These are phyloP conservation scores for Tetrahymena borealis DNA, from an alignment of 73 alveolate species.

Conservation along the genomic window DNA sequence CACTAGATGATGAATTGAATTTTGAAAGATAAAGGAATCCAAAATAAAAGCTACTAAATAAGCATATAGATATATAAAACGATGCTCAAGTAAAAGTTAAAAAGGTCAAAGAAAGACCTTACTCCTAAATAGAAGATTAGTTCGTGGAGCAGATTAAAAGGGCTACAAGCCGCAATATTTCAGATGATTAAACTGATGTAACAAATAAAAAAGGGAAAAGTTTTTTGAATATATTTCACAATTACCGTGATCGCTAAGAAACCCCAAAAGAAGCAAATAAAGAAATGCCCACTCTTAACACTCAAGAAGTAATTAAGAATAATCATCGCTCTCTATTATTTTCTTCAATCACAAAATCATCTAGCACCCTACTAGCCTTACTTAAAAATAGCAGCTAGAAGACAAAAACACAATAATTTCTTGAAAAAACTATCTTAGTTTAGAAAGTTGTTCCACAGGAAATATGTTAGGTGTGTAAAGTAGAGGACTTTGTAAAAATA, in stretches of 20 bases:
- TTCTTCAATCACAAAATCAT: neutral
- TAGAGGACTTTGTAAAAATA: neutral
- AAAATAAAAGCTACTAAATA: neutral
- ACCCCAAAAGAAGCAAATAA: neutral
- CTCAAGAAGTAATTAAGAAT: neutral
- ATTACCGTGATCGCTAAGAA: neutral
- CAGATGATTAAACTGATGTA: neutral
- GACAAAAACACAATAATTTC: neutral
- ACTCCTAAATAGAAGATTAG: too few species aligned
- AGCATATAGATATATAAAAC: neutral
- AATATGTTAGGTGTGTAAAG: neutral
- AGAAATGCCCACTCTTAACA: neutral
- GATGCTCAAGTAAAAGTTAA: too few species aligned
- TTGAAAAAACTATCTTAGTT: neutral
- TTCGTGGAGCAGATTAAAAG: neutral
- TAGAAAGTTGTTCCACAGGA: neutral
- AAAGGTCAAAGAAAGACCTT: too few species aligned
- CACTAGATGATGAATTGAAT: neutral
- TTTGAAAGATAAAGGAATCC: neutral
- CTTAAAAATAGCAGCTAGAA: neutral
- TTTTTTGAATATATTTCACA: neutral
- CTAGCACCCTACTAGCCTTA: neutral
- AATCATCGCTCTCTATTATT: neutral
- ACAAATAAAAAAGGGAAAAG: neutral
- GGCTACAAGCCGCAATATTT: neutral